phyloP scores from a whole-genome alignment of 1,284 basidiomycete genomes.

The Trichosporon asahii region DNA sequence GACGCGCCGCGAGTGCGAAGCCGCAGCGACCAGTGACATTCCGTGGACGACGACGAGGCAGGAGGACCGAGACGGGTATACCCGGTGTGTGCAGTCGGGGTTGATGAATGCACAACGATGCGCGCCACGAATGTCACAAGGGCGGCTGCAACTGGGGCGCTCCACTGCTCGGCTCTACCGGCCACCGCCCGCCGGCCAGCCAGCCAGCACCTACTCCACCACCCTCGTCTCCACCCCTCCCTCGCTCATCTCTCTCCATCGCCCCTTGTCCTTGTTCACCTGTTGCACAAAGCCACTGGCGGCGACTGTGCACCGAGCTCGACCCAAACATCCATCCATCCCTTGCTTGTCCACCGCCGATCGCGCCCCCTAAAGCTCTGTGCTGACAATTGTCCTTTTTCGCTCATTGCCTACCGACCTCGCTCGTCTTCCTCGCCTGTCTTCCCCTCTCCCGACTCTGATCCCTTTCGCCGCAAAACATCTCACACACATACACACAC shows the following conservation, averaged over 20 bases:
- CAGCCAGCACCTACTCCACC: neutral
- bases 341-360: neutral
- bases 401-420: neutral
- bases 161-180: neutral
- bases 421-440: neutral
- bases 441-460: neutral
- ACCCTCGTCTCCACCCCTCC: neutral
- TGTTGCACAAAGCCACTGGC: neutral
- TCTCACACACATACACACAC: neutral
- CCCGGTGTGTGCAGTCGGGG: neutral
- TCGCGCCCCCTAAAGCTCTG: neutral
- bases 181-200: neutral
- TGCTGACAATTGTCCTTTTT: slow-evolving; percentile 7
- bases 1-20: slow-evolving; percentile 6
- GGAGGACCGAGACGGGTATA: neutral
- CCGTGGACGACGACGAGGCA: neutral
- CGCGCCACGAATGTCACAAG: slow-evolving; percentile 1
- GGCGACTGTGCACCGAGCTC: neutral
- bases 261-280: neutral
- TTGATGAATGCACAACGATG: neutral
- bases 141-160: neutral
- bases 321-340: neutral
- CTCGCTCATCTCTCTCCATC: neutral
- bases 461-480: too few relatives aligned
- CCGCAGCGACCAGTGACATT: neutral